Evolutionary conservation across 2,329 filamentous ascomycete genomes (phyloP), one percentile per base, ranked within the genome.

Genomic region (Magnaporthiopsis rhizophila): DNA sequence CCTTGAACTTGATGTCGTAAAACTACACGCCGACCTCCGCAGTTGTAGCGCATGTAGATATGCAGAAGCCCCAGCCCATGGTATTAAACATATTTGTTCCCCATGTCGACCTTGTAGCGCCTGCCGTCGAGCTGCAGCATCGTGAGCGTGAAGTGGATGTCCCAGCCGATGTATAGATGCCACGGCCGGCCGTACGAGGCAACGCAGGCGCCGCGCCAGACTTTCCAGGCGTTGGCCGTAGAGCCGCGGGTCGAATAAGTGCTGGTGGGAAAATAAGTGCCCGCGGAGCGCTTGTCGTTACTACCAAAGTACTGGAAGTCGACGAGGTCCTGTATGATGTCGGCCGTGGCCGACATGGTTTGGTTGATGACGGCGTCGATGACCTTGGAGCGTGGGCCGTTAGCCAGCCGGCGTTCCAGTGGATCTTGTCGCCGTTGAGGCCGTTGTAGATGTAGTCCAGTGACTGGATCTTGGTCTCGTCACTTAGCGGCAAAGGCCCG

Each of bases 1-100:
- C 79, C 67, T 80, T 80, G 72, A 80, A 83, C 28, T 75, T 75
- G 66, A 84, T 79, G 67, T 84, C 81, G 68, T 76, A 80, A 15
- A 83, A 72, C 66, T 74, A 76, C 12, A 83, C 67, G 1, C 80
- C 81, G 1, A 79, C 76, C 3, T 77, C 26, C 73, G 57, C 77
- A 76, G 7, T 75, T 75, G 66, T 77, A 78, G 13, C 77, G 72
- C 28, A 83, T 72, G 71, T 82, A 26, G 3, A 26, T 3, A 26
- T 26, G 26, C 26, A 84, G 70, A 84, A 83, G 3, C 76, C 75
- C 72, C 80, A 85, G 24, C 80, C 81, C 72, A 84, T 2, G 79
- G 75, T 79, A 84, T 65, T 79, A 78, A 50, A 85, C 75, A 66
- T 79, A 84, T 62, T 77, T 74, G 65, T 80, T 70, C 50, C 78